phyloP scores from a whole-genome alignment of 148 eudicot species.

The Beta vulgaris region DNA sequence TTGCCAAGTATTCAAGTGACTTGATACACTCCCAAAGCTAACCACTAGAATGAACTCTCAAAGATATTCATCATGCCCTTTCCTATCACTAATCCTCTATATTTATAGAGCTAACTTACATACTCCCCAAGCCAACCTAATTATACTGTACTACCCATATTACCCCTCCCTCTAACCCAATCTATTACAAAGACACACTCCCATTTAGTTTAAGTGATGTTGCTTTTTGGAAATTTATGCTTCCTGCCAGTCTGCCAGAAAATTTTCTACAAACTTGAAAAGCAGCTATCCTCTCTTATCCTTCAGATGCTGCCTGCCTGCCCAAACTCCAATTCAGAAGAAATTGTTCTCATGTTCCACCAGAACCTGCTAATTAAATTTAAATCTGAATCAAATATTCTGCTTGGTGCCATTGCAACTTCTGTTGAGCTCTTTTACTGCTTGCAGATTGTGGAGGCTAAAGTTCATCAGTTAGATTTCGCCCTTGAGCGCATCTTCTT shows the following conservation, averaged over 20 bases:
- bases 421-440: slow-evolving; percentile 18
- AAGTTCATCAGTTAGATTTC: slow-evolving; percentile 86
- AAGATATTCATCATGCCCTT: too few relatives aligned
- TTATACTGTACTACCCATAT: too few relatives aligned
- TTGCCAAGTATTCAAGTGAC: too few relatives aligned
- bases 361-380: neutral
- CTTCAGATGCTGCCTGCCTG: neutral
- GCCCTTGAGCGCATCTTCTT: slow-evolving; percentile 78
- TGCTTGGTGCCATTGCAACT: neutral
- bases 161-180: too few relatives aligned
- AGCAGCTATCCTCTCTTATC: neutral
- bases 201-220: neutral
- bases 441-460: slow-evolving; percentile 81
- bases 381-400: neutral
- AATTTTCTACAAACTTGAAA: neutral
- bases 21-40: too few relatives aligned
- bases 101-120: too few relatives aligned
- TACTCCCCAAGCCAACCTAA: too few relatives aligned
- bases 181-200: too few relatives aligned
- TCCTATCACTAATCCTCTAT: too few relatives aligned
- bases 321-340: neutral
- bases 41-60: too few relatives aligned
- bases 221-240: neutral
- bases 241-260: neutral
- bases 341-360: neutral